A percentile compares a stretch with the other conserved stretches of the same genome.
Conservation (phyloP, 345 rosid species). For the Streptanthus diversifolius region DNA sequence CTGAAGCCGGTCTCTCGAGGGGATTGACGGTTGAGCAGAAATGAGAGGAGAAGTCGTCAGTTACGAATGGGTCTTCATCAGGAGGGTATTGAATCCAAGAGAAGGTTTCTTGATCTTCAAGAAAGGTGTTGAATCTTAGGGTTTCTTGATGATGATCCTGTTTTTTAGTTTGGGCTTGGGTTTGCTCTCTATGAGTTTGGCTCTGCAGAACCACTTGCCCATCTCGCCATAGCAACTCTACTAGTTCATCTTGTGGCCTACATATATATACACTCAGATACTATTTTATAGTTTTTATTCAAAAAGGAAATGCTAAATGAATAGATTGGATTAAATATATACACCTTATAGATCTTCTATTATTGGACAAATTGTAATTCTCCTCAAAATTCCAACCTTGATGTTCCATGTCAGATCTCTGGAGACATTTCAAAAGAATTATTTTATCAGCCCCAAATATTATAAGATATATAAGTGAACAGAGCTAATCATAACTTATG, state of each 20-base stretch:
- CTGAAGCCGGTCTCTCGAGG: conserved; percentile 23
- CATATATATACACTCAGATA: conserved; percentile 7
- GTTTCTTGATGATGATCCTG: conserved; percentile 7
- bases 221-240: conserved; percentile 65
- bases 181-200: conserved; percentile 48
- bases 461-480: conserved; percentile 1
- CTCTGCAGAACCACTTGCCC: conserved; percentile 61
- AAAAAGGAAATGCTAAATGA: background rate
- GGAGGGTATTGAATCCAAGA: conserved; percentile 69
- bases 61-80: conserved; percentile 50
- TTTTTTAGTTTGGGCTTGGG: conserved; percentile 3
- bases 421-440: conserved; percentile 9
- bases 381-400: conserved; percentile 58
- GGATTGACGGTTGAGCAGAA: conserved; percentile 35
- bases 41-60: conserved; percentile 47
- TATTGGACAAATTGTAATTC: conserved; percentile 38
- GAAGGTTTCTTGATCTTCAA: conserved; percentile 54
- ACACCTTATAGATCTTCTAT: conserved; percentile 46
- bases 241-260: conserved; percentile 59
- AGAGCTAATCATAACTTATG: conserved; percentile 11
- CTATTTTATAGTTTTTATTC: background rate
- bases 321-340: background rate
- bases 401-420: conserved; percentile 53
- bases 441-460: background rate
- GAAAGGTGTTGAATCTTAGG: conserved; percentile 19